Conservation (phyloP, 345 rosid species). For the Citrus mangshanensis region DNA sequence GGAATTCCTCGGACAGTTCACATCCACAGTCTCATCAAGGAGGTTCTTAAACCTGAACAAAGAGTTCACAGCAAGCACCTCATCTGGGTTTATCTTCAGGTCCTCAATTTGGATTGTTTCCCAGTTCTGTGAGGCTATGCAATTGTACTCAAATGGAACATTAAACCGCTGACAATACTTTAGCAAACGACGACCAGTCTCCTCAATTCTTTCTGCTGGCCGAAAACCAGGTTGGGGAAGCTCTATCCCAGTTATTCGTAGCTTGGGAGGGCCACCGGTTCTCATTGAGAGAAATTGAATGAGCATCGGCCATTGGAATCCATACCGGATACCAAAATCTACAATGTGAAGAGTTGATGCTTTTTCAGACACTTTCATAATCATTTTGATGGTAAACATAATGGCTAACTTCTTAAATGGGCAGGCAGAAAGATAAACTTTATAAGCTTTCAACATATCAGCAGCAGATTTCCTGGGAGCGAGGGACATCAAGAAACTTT, state of each 20-base stretch:
- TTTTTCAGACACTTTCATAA: conserved; percentile 44
- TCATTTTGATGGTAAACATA: conserved; percentile 45
- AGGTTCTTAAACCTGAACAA: conserved; percentile 42
- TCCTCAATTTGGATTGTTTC: conserved; percentile 61
- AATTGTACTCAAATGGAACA: conserved; percentile 74
- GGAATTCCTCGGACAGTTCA: conserved; percentile 52
- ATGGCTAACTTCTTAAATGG: conserved; percentile 70
- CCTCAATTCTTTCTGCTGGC: conserved; percentile 63
- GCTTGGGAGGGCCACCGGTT: conserved; percentile 51
- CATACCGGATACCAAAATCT: conserved; percentile 80
- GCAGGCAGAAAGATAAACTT: conserved; percentile 40
- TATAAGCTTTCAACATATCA: conserved; percentile 56
- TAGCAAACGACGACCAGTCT: conserved; percentile 64
- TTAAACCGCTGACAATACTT: conserved; percentile 66
- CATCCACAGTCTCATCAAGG: conserved; percentile 61
- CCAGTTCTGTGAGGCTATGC: conserved; percentile 62
- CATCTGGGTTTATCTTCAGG: conserved; percentile 49
- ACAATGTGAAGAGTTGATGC: conserved; percentile 67
- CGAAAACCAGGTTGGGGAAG: conserved; percentile 70
- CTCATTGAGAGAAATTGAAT: conserved; percentile 51
- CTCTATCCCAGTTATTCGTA: conserved; percentile 86
- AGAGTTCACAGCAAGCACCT: conserved; percentile 67
- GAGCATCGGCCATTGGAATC: conserved; percentile 89
- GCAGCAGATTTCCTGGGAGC: conserved; percentile 52
- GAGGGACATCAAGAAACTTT: conserved; percentile 26